These are phyloP conservation scores for Sicyos edulis DNA, from an alignment of 306 rosid genomes.

Conservation along the genomic window DNA sequence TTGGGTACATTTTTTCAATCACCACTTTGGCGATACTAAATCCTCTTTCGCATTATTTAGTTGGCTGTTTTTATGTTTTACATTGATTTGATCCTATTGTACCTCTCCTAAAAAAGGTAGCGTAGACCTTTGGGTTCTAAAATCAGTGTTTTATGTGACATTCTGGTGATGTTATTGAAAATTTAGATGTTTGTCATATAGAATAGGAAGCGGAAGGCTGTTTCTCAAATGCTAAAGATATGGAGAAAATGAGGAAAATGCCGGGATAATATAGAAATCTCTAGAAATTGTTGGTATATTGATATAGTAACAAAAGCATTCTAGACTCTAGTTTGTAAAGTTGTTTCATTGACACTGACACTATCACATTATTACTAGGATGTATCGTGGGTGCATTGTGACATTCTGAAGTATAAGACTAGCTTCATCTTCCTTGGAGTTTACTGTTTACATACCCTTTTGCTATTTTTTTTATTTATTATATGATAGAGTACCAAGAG, in stretches of 20 bases:
- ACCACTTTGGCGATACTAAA: neutral
- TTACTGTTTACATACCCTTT: neutral
- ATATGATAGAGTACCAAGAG: no score
- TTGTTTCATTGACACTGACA: neutral
- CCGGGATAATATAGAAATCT: neutral
- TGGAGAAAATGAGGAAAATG: constrained; percentile 6
- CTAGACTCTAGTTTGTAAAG: neutral
- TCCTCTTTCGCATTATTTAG: neutral
- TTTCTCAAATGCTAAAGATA: neutral
- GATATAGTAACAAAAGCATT: neutral
- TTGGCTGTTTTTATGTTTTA: neutral
- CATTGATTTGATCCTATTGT: neutral
- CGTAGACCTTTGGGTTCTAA: neutral
- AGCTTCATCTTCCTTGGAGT: constrained; percentile 2
- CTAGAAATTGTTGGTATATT: neutral
- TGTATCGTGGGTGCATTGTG: neutral
- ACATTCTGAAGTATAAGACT: neutral
- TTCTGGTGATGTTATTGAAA: neutral
- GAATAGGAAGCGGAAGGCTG: neutral
- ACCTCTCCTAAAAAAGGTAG: neutral
- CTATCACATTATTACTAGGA: neutral
- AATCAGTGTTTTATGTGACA: neutral
- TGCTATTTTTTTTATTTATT: no score
- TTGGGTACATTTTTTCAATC: constrained; percentile 53
- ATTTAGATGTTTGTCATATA: neutral